Percentiles rank a stretch among this genome's conserved stretches.
These are phyloP conservation scores for Fusarium globosum DNA, from an alignment of 2,329 filamentous ascomycete species.

Conservation along the genomic window DNA sequence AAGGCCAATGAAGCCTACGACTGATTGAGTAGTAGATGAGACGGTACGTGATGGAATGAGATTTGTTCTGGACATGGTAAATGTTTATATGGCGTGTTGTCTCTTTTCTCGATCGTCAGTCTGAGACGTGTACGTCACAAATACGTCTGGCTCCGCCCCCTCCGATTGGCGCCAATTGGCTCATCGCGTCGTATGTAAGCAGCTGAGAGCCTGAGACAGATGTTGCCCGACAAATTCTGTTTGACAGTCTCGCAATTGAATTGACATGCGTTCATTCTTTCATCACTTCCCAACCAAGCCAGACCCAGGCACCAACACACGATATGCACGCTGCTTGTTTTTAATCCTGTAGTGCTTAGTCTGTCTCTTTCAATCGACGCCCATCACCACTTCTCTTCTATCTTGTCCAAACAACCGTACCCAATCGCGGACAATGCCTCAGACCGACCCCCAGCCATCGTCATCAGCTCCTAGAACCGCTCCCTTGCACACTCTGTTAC, in stretches of 20 bases:
- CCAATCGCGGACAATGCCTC: neutral
- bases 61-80: no score
- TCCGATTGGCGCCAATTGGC: neutral
- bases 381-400: no score
- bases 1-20: conserved; percentile 4
- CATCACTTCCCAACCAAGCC: no score
- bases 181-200: neutral
- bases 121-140: neutral
- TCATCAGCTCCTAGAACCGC: neutral
- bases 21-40: neutral
- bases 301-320: no score
- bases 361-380: no score
- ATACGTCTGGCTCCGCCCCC: neutral
- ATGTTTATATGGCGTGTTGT: neutral
- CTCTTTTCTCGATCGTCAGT: neutral
- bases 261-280: neutral
- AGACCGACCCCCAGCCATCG: neutral
- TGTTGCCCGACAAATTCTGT: neutral
- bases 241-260: neutral
- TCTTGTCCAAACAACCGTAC: neutral
- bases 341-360: neutral
- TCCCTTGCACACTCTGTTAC: neutral
- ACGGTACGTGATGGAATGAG: neutral
- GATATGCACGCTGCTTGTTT: neutral
- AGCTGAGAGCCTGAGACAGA: neutral